Evolutionary conservation across 1,139 yeast genomes (phyloP).

Genomic region (Suhomyces bokatorum): DNA sequence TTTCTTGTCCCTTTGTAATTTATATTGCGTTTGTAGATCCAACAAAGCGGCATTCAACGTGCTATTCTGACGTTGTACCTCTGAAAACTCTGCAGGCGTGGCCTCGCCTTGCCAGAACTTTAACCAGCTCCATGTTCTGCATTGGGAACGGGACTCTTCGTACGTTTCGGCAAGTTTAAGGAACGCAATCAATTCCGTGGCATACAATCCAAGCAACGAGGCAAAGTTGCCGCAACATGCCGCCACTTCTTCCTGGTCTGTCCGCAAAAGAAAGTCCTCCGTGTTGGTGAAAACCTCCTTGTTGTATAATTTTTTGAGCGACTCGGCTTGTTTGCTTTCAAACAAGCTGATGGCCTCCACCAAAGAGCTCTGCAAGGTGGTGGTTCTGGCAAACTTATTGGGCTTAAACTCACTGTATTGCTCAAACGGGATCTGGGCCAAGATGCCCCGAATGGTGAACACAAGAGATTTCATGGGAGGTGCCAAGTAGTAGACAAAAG

Average conservation of each 20-base stretch:
- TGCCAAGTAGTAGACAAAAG: constrained; percentile 66
- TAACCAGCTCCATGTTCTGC: constrained; percentile 53
- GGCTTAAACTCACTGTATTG: constrained; percentile 27
- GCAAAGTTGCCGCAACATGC: constrained; percentile 85
- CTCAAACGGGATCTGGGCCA: constrained; percentile 62
- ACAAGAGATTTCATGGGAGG: constrained; percentile 72
- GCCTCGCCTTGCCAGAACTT: constrained; percentile 41
- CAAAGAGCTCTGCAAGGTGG: constrained; percentile 51
- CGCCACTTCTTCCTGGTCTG: constrained; percentile 78
- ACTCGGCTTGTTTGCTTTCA: constrained; percentile 54
- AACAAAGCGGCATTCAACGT: constrained; percentile 40
- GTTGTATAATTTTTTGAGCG: constrained; percentile 58
- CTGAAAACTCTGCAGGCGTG: background rate
- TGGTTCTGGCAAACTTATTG: constrained; percentile 36
- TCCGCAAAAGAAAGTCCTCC: constrained; percentile 42
- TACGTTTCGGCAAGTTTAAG: constrained; percentile 49
- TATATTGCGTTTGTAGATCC: constrained; percentile 35
- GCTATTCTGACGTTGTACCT: constrained; percentile 10
- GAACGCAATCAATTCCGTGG: constrained; percentile 55
- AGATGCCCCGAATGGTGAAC: constrained; percentile 61
- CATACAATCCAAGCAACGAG: constrained; percentile 61
- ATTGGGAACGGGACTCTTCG: constrained; percentile 28
- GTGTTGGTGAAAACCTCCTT: constrained; percentile 53
- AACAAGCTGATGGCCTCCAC: constrained; percentile 54
- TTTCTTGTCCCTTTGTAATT: constrained; percentile 5